phyloP scores from a whole-genome alignment of 345 rosid species.

The Mangifera indica region DNA sequence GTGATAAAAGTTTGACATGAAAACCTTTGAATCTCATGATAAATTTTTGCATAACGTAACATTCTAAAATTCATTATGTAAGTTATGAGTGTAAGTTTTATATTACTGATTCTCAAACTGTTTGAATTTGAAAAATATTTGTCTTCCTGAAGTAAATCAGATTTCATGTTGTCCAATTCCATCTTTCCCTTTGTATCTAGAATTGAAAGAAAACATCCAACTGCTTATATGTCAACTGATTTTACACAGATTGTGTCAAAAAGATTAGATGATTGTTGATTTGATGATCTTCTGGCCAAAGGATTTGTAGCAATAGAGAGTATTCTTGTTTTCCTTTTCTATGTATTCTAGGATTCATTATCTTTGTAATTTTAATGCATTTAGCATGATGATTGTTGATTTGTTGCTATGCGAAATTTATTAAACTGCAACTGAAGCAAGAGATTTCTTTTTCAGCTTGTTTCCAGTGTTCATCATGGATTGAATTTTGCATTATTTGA shows the following conservation, averaged over 20 bases:
- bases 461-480: neutral
- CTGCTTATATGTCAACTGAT: neutral
- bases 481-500: neutral
- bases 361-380: neutral
- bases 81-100: no score
- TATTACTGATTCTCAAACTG: no score
- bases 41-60: no score
- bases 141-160: no score
- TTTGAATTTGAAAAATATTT: no score
- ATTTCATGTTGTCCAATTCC: neutral
- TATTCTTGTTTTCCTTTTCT: no score
- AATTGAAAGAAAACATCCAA: neutral
- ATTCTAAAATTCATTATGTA: no score
- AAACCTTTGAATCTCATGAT: neutral
- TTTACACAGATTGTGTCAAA: neutral
- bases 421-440: neutral
- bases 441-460: neutral
- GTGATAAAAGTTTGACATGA: neutral
- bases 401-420: neutral
- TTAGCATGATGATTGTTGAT: neutral
- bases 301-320: no score
- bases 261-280: neutral
- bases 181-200: neutral
- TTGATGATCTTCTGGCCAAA: no score
- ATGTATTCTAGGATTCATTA: neutral